phyloP scores from a whole-genome alignment of 345 rosid species.

The Citrus cavaleriei region DNA sequence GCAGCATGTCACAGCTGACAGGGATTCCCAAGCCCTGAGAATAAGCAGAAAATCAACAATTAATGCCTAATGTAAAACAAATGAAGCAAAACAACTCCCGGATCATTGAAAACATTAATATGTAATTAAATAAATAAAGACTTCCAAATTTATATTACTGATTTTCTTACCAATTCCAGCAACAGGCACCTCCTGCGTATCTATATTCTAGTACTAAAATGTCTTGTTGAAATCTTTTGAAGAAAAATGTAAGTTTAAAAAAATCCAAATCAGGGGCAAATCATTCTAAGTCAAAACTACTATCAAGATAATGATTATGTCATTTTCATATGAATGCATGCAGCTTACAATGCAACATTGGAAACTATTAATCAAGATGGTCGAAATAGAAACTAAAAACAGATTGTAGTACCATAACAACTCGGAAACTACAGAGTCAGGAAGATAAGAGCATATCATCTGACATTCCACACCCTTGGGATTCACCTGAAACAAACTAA shows the following conservation, averaged over 20 bases:
- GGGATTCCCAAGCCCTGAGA: slow-evolving; percentile 81
- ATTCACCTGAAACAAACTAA: slow-evolving; percentile 42
- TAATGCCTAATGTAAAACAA: neutral
- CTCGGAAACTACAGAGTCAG: slow-evolving; percentile 48
- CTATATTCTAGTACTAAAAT: too few relatives aligned
- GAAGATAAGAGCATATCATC: slow-evolving; percentile 39
- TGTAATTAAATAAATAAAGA: neutral
- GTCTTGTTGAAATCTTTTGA: too few relatives aligned
- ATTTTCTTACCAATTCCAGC: neutral
- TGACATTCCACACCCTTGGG: slow-evolving; percentile 68
- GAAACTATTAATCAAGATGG: neutral
- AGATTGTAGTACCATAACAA: slow-evolving; percentile 49
- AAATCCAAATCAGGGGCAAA: neutral
- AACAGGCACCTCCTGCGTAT: neutral
- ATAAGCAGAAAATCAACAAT: slow-evolving; percentile 6
- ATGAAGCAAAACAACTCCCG: neutral
- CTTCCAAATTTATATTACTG: neutral
- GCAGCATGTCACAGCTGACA: slow-evolving; percentile 65
- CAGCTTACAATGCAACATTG: neutral
- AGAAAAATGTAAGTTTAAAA: neutral
- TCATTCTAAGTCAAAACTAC: slow-evolving; percentile 1
- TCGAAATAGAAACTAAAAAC: neutral
- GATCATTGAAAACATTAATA: neutral
- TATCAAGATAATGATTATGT: neutral
- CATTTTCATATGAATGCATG: neutral